These are phyloP conservation scores for Micromonas pusilla DNA, from an alignment of 139 green algal genomes.

Conservation along the genomic window DNA sequence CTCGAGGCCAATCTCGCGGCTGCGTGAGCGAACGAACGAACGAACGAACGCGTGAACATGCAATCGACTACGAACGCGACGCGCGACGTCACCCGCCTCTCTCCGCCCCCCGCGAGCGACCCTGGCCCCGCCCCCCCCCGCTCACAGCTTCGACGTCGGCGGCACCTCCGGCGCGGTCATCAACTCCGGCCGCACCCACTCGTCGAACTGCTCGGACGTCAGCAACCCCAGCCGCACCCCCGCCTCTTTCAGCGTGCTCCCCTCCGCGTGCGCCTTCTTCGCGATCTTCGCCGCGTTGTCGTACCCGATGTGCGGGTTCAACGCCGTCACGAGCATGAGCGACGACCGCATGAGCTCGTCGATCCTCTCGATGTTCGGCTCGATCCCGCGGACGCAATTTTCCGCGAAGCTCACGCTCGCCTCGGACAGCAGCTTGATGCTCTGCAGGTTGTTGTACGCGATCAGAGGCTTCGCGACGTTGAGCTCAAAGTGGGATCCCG, in stretches of 20 bases:
- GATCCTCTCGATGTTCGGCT: constrained; percentile 72
- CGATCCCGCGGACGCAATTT: constrained; percentile 72
- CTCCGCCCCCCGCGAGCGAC: too few relatives aligned
- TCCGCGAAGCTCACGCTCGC: constrained; percentile 65
- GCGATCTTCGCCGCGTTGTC: constrained; percentile 87
- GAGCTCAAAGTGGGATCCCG: constrained; percentile 83
- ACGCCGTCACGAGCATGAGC: constrained; percentile 94
- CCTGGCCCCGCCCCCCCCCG: too few relatives aligned
- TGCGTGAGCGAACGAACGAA: too few relatives aligned
- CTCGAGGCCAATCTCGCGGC: too few relatives aligned
- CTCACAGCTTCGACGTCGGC: not conserved
- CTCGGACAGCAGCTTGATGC: constrained; percentile 66
- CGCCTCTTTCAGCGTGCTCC: constrained; percentile 61
- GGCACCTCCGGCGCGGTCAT: constrained; percentile 49
- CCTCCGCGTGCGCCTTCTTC: constrained; percentile 93
- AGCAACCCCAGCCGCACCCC: constrained; percentile 64
- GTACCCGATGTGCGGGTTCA: constrained; percentile 88
- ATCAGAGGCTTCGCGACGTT: constrained; percentile 89
- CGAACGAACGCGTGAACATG: too few relatives aligned
- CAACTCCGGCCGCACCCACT: constrained; percentile 77
- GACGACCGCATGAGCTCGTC: constrained; percentile 70
- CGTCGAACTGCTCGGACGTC: constrained; percentile 73
- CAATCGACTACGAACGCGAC: too few relatives aligned
- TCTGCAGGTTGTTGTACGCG: constrained; percentile 32
- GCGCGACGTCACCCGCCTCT: too few relatives aligned